Base-by-base conservation (phyloP, 2,329 filamentous ascomycete species). In the Aspergillus pseudoviridinutans region DNA sequence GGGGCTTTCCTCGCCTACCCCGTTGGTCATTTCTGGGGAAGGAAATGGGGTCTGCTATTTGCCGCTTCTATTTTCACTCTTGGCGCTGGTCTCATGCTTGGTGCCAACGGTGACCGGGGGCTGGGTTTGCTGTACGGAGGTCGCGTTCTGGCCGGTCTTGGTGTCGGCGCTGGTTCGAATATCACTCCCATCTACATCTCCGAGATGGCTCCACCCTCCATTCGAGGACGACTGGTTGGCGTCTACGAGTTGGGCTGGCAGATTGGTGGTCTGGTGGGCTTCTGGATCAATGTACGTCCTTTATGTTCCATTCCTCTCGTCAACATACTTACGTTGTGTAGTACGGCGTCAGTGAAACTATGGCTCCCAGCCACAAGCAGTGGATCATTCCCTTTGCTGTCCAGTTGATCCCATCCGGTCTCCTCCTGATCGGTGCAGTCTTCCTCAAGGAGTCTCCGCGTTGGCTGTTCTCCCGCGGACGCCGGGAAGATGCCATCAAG, bases 1-100 rank as follows among this genome's bases (percentile, higher is more conserved):
- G 90, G 90, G 52, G 84, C 87, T n/a, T 76, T 91, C 44, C 81
- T 83, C 58, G 88, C 86, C 56, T 92, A 89, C 64, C 80, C 78
- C 8, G 81, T 84, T 35, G 85, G 83, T 29, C 86, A 88, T 76
- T 89, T 82, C 69, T 76, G 87, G 60, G 89, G 89, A 28, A 83
- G 89, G 24, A 84, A 84, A 66, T 82, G 80, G 68, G 87, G 84
- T 24, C 78, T 92, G 2, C 76, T 86, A 61, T 61, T 85, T 50
- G 88, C 87, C 69, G 75, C 80, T 2, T 54, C 82, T 35, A 64
- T 92, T 61, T 92, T 92, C 72, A 80, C 85, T 54, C 67, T 92
- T 9, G 90, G 89, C 59, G 85, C 88, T 47, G 87, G 87, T 54
- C 70, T 92, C 62, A 91, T 90, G 86, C 76, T 91, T 25, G 88